Evolutionary conservation across 129 eudicot species (phyloP).

Genomic region (Oenanthe sinensis): DNA sequence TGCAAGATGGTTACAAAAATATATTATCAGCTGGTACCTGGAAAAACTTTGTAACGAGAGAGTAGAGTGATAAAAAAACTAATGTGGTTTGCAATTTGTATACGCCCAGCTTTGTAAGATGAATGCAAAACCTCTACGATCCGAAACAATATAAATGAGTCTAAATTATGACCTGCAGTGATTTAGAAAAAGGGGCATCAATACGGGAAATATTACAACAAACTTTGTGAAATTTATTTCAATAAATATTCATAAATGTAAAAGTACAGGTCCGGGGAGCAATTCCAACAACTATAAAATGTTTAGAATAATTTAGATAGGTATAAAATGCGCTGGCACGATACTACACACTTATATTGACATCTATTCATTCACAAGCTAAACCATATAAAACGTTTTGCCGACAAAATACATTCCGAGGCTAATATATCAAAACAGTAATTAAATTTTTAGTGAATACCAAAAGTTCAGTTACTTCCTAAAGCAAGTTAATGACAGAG

Average conservation of each 20-base stretch:
- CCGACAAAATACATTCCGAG: background rate
- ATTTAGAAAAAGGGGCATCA: background rate
- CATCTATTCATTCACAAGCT: background rate
- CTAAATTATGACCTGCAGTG: conserved; percentile 57
- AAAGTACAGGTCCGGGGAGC: background rate
- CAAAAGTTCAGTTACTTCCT: background rate
- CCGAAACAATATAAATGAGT: conserved; percentile 49
- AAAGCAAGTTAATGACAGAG: background rate
- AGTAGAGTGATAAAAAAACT: conserved; percentile 80
- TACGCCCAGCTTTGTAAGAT: conserved; percentile 65
- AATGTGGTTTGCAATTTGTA: conserved; percentile 55
- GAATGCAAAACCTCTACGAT: conserved; percentile 69
- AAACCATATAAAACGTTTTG: background rate
- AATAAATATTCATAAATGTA: background rate
- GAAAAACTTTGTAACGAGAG: conserved; percentile 42
- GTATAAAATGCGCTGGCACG: background rate
- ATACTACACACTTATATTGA: background rate
- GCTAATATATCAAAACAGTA: background rate
- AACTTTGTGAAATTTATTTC: background rate
- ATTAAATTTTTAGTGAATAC: background rate
- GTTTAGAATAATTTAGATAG: background rate
- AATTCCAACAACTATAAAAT: background rate
- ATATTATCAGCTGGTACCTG: conserved; percentile 31
- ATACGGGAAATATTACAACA: background rate
- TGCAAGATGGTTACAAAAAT: background rate